phyloP scores from a whole-genome alignment of 768 basidiomycete genomes.

The Neoboletus brunneissimus region DNA sequence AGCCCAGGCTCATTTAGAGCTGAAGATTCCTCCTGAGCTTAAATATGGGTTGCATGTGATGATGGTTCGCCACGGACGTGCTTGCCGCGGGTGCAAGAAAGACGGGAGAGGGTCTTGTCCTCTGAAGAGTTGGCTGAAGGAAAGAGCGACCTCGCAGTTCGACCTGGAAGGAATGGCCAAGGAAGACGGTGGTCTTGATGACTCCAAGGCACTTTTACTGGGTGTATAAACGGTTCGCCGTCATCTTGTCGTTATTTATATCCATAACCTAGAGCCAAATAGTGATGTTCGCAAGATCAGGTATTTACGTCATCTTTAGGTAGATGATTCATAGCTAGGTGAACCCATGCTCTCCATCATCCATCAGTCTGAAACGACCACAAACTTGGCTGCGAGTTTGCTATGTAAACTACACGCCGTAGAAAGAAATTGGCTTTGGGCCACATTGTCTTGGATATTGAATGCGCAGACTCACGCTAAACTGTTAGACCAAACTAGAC shows the following conservation, averaged over 20 bases:
- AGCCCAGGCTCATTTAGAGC: constrained; percentile 57
- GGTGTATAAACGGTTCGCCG: neutral
- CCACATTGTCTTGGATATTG: too few relatives aligned
- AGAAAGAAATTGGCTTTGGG: too few relatives aligned
- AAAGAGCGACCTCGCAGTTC: constrained; percentile 19
- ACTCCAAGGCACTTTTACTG: neutral
- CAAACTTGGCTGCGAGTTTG: too few relatives aligned
- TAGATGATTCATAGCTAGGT: neutral
- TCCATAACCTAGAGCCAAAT: neutral
- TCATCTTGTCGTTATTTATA: neutral
- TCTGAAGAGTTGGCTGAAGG: constrained; percentile 37
- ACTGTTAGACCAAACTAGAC: too few relatives aligned
- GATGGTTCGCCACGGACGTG: constrained; percentile 56
- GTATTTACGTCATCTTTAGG: neutral
- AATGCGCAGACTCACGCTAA: too few relatives aligned
- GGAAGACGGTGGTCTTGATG: neutral
- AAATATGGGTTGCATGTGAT: constrained; percentile 59
- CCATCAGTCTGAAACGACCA: too few relatives aligned
- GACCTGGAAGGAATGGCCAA: constrained; percentile 13
- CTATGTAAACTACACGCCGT: too few relatives aligned
- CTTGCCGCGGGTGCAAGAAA: constrained; percentile 53
- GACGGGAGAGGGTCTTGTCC: constrained; percentile 33
- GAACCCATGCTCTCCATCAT: too few relatives aligned
- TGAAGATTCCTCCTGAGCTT: constrained; percentile 46
- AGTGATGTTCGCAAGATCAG: neutral